Evolutionary conservation across 2,329 filamentous ascomycete genomes (phyloP), one percentile per base, ranked within the genome.

Genomic region (Aspergillus hiratsukae): DNA sequence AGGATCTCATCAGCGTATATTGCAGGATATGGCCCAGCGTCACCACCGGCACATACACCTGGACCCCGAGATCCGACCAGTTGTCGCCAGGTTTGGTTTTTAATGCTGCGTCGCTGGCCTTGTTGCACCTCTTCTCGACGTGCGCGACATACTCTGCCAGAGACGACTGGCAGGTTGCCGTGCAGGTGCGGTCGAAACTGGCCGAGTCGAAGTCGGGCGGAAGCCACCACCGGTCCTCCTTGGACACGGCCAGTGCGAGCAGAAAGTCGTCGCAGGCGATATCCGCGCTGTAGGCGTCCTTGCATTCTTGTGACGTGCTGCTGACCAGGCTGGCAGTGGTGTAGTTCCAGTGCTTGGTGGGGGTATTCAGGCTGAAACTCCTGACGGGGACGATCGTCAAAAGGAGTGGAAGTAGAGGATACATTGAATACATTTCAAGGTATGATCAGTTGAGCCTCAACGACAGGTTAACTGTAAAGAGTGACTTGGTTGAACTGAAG

Each of bases 281-380:
- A 4, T 60, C 49, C 9, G 58, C 49, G 46, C 56, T 57, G 50
- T 61, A 61, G 8, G 58, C 56, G n/a, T 49, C 25, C 46, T 57
- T 58, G 54, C 56, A 61, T 53, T 21, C n/a, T 29, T 52, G 17
- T 4, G 58, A 60, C 10, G 58, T 58, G 7, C 55, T 56, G 29
- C 37, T 54, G 35, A 51, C 53, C 6, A 60, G 55, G 41, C 48
- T 51, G 45, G 21, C n/a, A 5, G 50, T 54, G 5, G 55, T 58
- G 27, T 58, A 60, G 41, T 52, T 50, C 55, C 53, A 58, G 51
- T 54, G 10, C 2, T 49, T n/a, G 40, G n/a, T 23, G n/a, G 40
- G 3, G 40, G n/a, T 43, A 6, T 43, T 10, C 14, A 31, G 58
- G 19, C 28, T 59, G 50, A 37, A 37, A 37, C 14, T 37, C 31